Evolutionary conservation across 306 rosid genomes (phyloP), one percentile per base, ranked within the genome.

Genomic region (Prunus salicina): DNA sequence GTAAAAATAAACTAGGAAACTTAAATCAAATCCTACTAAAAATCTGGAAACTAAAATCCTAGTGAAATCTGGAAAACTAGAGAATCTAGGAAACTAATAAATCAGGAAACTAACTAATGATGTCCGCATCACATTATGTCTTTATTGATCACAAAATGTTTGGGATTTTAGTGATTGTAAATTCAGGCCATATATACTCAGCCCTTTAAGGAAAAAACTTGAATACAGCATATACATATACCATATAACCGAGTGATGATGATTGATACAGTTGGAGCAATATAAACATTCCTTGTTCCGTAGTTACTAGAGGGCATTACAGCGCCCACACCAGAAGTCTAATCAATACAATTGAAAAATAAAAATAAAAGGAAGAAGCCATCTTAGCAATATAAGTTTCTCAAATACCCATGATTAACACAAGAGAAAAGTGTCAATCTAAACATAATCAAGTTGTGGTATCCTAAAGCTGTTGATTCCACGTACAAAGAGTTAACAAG

Each of bases 401-500:
- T 67, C 73, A 66, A 27, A 56, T 41, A 27, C 25, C 15, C 16
- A 58, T 3, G 27, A 16, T 34, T n/a, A 24, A 9, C 49, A 50
- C 14, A 6, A 74, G 20, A 34, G 9, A 27, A 58, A 8, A 28
- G 22, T 76, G 12, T 28, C 2, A 24, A 80, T 16, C 58, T 30
- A 78, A 24, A 69, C 68, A 25, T 19, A 20, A n/a, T 47, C 12
- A 52, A 45, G 71, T 57, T 78, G 74, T 56, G 63, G 30, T 78
- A 72, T 57, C 70, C 46, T 27, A 27, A 72, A 74, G 66, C 43
- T 61, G 64, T 55, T 71, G 55, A 67, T n/a, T 78, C 67, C 67
- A 69, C 28, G 62, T 12, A 70, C 52, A 65, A n/a, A 68, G 38
- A 41, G 57, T 56, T 72, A 58, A 45, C 34, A 72, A 77, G 43